These are phyloP conservation scores for Plasmodium knowlesi DNA, from an alignment of 169 alveolate species.

Conservation along the genomic window DNA sequence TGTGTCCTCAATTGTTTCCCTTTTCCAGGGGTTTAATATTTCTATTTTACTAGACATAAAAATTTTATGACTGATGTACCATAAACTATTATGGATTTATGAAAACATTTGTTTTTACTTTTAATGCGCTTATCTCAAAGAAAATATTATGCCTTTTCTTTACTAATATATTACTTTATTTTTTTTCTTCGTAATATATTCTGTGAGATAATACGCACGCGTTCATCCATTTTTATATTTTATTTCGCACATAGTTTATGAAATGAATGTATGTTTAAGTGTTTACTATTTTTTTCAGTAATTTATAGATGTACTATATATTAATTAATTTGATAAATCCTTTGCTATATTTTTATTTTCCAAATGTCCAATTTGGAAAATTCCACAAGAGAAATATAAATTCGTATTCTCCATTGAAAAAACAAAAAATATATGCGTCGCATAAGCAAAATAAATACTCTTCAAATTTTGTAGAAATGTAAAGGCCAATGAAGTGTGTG, in stretches of 20 bases:
- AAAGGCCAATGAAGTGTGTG: constrained; percentile 45
- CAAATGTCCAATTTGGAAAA: constrained; percentile 7
- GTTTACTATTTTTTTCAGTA: not conserved
- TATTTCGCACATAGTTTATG: not conserved
- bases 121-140: not conserved
- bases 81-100: constrained; percentile 23
- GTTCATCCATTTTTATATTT: constrained; percentile 2
- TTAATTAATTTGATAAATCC: not conserved
- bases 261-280: not conserved
- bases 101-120: constrained; percentile 15
- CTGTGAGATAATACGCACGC: not conserved
- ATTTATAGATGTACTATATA: not conserved
- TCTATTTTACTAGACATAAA: constrained; percentile 8
- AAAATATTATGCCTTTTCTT: constrained; percentile 13
- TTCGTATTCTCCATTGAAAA: constrained; percentile 25
- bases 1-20: constrained; percentile 11
- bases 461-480: constrained; percentile 1
- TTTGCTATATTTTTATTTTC: constrained; percentile 10
- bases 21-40: constrained; percentile 31
- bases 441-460: constrained; percentile 24
- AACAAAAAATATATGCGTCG: constrained; percentile 25
- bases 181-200: constrained; percentile 12
- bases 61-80: constrained; percentile 1
- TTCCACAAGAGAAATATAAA: not conserved
- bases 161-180: not conserved